These are phyloP conservation scores for Vitis cinerea DNA, from an alignment of 164 flowering plant genomes.

Conservation along the genomic window DNA sequence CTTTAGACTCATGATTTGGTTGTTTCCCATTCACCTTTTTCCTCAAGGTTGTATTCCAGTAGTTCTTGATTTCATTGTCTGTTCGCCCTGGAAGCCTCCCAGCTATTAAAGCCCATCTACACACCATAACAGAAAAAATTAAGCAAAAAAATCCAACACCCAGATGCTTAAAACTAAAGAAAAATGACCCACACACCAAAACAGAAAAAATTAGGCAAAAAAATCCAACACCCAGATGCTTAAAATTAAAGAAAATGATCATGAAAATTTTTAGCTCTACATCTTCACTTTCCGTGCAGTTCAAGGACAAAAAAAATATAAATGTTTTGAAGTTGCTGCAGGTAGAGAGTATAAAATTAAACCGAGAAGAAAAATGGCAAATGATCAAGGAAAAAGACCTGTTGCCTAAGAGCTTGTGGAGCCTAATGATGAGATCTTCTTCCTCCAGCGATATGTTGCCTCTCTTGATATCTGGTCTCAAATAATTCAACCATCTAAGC, in stretches of 20 bases:
- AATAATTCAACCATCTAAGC: conserved; percentile 26
- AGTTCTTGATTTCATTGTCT: conserved; percentile 27
- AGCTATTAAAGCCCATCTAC: conserved; percentile 29
- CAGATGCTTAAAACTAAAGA: too few species aligned
- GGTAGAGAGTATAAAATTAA: too few species aligned
- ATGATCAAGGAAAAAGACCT: conserved; percentile 8
- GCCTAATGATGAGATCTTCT: conserved; percentile 23
- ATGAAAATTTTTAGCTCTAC: too few species aligned
- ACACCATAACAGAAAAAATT: neutral
- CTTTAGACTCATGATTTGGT: neutral
- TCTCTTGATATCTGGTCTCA: conserved; percentile 27
- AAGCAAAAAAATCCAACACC: neutral
- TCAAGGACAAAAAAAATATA: too few species aligned
- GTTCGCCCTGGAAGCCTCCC: conserved; percentile 32
- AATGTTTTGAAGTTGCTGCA: too few species aligned
- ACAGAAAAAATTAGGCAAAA: too few species aligned
- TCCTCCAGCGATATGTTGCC: conserved; percentile 25
- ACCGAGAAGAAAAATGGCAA: too few species aligned
- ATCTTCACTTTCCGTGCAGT: too few species aligned
- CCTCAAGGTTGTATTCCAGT: conserved; percentile 24
- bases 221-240: too few species aligned
- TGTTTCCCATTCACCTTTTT: conserved; percentile 11
- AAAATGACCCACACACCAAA: too few species aligned
- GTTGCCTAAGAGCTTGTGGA: conserved; percentile 26
- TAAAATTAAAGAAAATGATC: too few species aligned